These are phyloP conservation scores for Orbilia brochopaga DNA, from an alignment of 2,329 filamentous ascomycete species.

Conservation along the genomic window DNA sequence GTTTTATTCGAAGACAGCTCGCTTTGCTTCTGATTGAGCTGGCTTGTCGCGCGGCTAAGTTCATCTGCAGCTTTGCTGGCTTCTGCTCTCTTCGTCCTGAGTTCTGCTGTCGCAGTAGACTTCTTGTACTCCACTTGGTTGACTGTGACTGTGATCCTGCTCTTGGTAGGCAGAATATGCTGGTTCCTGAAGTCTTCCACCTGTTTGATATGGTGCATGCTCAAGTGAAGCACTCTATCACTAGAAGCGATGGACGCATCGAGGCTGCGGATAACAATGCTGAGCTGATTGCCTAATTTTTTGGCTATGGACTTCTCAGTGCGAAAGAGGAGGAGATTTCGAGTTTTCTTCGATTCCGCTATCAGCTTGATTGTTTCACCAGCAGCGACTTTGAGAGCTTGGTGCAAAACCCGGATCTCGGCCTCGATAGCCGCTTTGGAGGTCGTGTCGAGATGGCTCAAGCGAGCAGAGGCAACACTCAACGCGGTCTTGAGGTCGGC, in stretches of 20 bases:
- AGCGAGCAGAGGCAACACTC: neutral
- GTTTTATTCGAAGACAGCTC: conserved; percentile 17
- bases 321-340: conserved; percentile 20
- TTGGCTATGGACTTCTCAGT: conserved; percentile 12
- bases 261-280: conserved; percentile 18
- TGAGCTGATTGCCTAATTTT: conserved; percentile 9
- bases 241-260: conserved; percentile 19
- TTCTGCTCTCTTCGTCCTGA: conserved; percentile 5
- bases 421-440: conserved; percentile 21
- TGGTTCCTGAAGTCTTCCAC: conserved; percentile 27
- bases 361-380: conserved; percentile 18
- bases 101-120: conserved; percentile 7
- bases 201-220: conserved; percentile 21
- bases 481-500: conserved; percentile 7
- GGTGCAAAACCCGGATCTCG: conserved; percentile 20
- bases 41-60: neutral
- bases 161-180: conserved; percentile 11
- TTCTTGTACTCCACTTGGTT: conserved; percentile 20
- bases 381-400: conserved; percentile 16
- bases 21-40: conserved; percentile 7
- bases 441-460: conserved; percentile 9
- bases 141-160: conserved; percentile 14
- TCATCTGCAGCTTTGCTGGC: conserved; percentile 15
- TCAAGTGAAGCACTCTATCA: conserved; percentile 13
- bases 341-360: conserved; percentile 5